A percentile compares a stretch with the other conserved stretches of the same genome.
Evolutionary conservation across 768 basidiomycete genomes (phyloP).

Genomic region (Macrolepiota albuminosa): DNA sequence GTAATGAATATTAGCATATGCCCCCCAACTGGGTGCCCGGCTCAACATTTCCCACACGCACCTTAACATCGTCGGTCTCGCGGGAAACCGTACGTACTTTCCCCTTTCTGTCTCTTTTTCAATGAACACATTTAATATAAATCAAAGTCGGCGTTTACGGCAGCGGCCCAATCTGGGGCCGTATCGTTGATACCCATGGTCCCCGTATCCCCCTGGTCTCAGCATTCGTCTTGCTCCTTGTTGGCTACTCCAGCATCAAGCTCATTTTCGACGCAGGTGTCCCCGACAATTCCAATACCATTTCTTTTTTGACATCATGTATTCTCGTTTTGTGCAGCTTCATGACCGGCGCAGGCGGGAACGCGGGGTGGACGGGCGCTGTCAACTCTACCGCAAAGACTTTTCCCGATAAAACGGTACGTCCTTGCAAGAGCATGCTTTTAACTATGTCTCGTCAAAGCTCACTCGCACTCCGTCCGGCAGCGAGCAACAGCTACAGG

Average conservation of each 20-base stretch:
- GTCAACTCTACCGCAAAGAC: slow-evolving; percentile 82
- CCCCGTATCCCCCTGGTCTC: slow-evolving; percentile 61
- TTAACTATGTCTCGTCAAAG: not conserved
- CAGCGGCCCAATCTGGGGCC: slow-evolving; percentile 75
- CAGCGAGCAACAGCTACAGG: slow-evolving; percentile 76
- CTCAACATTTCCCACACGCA: slow-evolving; percentile 76
- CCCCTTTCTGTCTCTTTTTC: not conserved
- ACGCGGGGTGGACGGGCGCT: slow-evolving; percentile 62
- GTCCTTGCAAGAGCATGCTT: slow-evolving; percentile 21
- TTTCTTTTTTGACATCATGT: slow-evolving; percentile 39
- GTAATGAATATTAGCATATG: slow-evolving; percentile 54
- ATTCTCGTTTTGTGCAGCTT: slow-evolving; percentile 60
- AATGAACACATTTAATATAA: not conserved
- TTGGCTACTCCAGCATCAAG: slow-evolving; percentile 74
- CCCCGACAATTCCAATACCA: slow-evolving; percentile 23
- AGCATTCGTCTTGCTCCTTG: slow-evolving; percentile 55
- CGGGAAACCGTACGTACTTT: slow-evolving; percentile 59
- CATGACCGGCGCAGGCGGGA: slow-evolving; percentile 75
- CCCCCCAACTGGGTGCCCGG: slow-evolving; percentile 79
- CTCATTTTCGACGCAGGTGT: slow-evolving; percentile 58
- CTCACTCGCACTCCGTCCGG: not conserved
- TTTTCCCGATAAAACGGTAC: slow-evolving; percentile 66
- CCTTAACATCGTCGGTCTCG: slow-evolving; percentile 76
- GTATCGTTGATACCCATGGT: slow-evolving; percentile 69
- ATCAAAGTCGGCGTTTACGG: slow-evolving; percentile 68